These are phyloP conservation scores for Choiromyces venosus DNA, from an alignment of 495 filamentous ascomycete species.

Conservation along the genomic window DNA sequence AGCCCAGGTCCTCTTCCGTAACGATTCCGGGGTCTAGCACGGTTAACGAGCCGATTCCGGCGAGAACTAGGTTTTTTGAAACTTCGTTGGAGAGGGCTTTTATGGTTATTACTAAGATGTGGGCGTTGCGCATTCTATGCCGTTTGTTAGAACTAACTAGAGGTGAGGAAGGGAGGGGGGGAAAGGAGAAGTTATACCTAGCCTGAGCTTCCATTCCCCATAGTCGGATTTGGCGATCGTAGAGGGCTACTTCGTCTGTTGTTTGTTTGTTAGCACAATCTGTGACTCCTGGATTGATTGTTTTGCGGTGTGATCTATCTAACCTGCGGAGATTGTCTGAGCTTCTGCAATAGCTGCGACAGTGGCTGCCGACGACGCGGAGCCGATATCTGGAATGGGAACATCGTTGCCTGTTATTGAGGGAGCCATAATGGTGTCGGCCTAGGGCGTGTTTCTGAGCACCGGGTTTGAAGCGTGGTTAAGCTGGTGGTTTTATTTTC, in stretches of 20 bases:
- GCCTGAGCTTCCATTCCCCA: constrained; percentile 95
- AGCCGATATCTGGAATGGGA: constrained; percentile 17
- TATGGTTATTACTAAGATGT: constrained; percentile 82
- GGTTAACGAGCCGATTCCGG: constrained; percentile 86
- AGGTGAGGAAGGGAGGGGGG: background rate
- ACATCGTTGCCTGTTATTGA: constrained; percentile 22
- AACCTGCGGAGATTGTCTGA: constrained; percentile 39
- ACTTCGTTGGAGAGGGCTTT: constrained; percentile 90
- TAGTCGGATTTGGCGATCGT: constrained; percentile 96
- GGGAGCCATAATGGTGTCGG: constrained; percentile 13
- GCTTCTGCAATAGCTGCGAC: constrained; percentile 20
- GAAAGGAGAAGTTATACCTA: constrained; percentile 48
- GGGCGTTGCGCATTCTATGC: constrained; percentile 73
- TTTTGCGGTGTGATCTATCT: background rate
- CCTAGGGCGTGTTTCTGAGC: constrained; percentile 17
- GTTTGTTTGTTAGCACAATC: background rate
- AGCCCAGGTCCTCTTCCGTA: constrained; percentile 72
- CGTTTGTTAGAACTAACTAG: background rate
- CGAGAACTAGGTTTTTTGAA: constrained; percentile 94
- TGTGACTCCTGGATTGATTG: background rate
- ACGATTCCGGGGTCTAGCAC: constrained; percentile 76
- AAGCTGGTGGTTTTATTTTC: background rate
- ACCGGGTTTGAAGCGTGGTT: background rate
- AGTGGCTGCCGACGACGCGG: constrained; percentile 9
- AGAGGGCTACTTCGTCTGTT: constrained; percentile 91